Evolutionary conservation across 2,329 filamentous ascomycete genomes (phyloP), one percentile per base, ranked within the genome.

Genomic region (Fusarium proliferatum): DNA sequence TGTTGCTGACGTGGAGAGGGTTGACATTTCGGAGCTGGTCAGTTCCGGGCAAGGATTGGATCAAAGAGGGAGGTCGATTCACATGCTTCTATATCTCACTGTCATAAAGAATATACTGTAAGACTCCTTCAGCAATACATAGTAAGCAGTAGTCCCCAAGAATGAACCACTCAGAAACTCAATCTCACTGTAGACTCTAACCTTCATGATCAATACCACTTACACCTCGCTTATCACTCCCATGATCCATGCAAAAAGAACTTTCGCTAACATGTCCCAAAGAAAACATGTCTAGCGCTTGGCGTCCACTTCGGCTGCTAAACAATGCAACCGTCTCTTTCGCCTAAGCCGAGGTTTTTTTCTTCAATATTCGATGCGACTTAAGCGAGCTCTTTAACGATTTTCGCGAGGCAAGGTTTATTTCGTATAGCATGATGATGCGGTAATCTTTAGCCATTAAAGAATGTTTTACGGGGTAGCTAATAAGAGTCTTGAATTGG

Each of bases 251-350:
- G 39, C 1, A 48, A 13, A 16, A 55, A n/a, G 34, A 41, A 43
- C 33, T 5, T 38, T 53, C 55, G 52, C 68, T 74, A 68, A 34
- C 43, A 56, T 64, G 26, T 28, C 53, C 53, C 43, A 52, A 56
- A 52, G 23, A 7, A 36, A 53, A 51, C 34, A 17, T 45, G 41
- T 46, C 62, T 39, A 46, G 30, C 10, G 28, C 62, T 65, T 63
- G 62, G 58, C 58, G 26, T 46, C 71, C 65, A 66, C 71, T 65
- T 78, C 76, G 76, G 73, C 59, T 78, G 28, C 76, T 67, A 78
- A 77, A 74, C 76, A 75, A 74, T 73, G 69, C 58, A 71, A 76
- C 72, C 55, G 48, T 45, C 30, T 49, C 34, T 70, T 17, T 73
- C 73, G 75, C 73, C 66, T 77, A 67, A 56, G n/a, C 66, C 53